Conservation (phyloP, 2,329 filamentous ascomycete species). For the Colletotrichum sp. region DNA sequence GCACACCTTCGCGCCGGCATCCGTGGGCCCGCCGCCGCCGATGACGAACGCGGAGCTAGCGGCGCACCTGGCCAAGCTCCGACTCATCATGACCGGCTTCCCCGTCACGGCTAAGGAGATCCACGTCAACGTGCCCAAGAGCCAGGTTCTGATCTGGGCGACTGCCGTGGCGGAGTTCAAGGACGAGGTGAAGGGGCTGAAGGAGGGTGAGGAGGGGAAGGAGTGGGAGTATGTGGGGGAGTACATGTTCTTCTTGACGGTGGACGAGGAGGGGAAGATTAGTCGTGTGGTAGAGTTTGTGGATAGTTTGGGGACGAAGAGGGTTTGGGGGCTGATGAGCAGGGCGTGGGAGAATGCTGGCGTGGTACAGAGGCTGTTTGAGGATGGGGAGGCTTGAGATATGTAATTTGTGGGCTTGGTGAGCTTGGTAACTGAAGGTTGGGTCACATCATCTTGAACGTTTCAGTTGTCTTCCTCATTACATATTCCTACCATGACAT, state of each 20-base stretch:
- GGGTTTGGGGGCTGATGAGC: background rate
- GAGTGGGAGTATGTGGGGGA: background rate
- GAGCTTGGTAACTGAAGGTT: background rate
- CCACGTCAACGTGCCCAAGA: background rate
- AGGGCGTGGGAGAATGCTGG: background rate
- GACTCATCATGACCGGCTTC: background rate
- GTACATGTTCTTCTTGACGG: background rate
- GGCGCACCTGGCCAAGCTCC: rapidly evolving
- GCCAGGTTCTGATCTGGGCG: background rate
- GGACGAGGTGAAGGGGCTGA: background rate
- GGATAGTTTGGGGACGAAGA: background rate
- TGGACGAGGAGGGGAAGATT: background rate
- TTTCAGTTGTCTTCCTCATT: no score
- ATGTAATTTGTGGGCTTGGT: rapidly evolving
- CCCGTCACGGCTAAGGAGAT: background rate
- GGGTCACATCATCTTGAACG: no score
- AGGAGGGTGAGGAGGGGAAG: background rate
- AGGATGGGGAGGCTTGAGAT: background rate
- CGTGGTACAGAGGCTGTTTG: background rate
- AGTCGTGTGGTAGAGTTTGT: background rate
- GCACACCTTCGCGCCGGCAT: background rate
- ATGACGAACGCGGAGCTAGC: background rate
- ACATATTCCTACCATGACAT: no score
- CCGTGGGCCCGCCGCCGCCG: background rate
- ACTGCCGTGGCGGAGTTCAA: background rate